Percentiles rank a stretch among this genome's conserved stretches.
Conservation (phyloP, 306 rosid species). For the Astragalus glycyphyllos region DNA sequence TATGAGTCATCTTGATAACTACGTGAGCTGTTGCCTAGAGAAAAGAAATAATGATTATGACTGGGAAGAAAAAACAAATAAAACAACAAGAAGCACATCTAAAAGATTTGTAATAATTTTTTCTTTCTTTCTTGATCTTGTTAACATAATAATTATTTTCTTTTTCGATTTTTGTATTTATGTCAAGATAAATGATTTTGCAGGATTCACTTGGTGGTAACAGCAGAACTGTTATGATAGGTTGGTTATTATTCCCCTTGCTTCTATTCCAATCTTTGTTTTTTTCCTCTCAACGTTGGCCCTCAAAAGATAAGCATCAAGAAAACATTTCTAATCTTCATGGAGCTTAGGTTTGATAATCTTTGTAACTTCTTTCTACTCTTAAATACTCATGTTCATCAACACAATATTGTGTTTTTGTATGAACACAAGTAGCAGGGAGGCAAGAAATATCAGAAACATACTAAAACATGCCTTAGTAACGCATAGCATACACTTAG, state of each 20-base stretch:
- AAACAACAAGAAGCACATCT: constrained; percentile 17
- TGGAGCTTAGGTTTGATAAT: constrained; percentile 16
- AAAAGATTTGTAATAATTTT: constrained; percentile 13
- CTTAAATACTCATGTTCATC: constrained; percentile 24
- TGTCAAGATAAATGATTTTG: constrained; percentile 45
- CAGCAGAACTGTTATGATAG: constrained; percentile 98
- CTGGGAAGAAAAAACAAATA: neutral
- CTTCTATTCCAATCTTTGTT: neutral
- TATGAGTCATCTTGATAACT: constrained; percentile 15
- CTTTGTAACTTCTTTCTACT: constrained; percentile 17
- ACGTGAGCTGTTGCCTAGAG: neutral
- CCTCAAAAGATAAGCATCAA: constrained; percentile 30
- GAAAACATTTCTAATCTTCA: constrained; percentile 20
- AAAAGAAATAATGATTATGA: constrained; percentile 4
- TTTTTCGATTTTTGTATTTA: constrained; percentile 28
- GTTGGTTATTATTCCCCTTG: constrained; percentile 50
- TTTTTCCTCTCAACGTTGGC: constrained; percentile 13
- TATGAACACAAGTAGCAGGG: constrained; percentile 2
- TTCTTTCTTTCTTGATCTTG: constrained; percentile 34
- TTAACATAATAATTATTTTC: neutral
- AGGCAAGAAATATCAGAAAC: constrained; percentile 31
- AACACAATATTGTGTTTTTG: constrained; percentile 21
- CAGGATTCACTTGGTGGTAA: constrained; percentile 99
- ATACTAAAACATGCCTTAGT: constrained; percentile 26
- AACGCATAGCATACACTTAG: constrained; percentile 1